Evolutionary conservation across 768 basidiomycete species (phyloP).

Genomic region (Lactarius trivialis): DNA sequence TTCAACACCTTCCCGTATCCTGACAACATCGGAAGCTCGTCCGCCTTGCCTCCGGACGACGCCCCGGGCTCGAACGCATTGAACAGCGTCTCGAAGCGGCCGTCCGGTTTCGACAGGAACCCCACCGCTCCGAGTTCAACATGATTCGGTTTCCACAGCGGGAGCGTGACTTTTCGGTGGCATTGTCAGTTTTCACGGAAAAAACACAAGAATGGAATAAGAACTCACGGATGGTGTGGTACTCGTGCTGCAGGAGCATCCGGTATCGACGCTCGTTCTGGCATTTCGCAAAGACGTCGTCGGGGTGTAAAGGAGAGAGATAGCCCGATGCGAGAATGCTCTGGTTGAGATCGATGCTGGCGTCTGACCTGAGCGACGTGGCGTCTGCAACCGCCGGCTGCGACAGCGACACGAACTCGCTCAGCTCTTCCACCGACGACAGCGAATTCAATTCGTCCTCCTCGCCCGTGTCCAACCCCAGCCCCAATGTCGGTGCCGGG

Average conservation of each 20-base stretch:
- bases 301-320: constrained; percentile 35
- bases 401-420: background rate
- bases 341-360: constrained; percentile 1
- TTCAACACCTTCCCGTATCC: constrained; percentile 55
- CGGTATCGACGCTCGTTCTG: constrained; percentile 65
- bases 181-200: no score
- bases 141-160: constrained; percentile 62
- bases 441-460: background rate
- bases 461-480: background rate
- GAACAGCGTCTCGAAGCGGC: constrained; percentile 65
- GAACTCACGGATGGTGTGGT: constrained; percentile 56
- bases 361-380: background rate
- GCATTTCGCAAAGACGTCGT: constrained; percentile 36
- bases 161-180: constrained; percentile 31
- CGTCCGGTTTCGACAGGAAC: constrained; percentile 61
- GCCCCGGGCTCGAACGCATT: constrained; percentile 55
- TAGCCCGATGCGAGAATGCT: constrained; percentile 28
- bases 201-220: background rate
- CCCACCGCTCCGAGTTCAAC: constrained; percentile 70
- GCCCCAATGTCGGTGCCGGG: background rate
- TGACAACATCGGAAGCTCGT: constrained; percentile 49
- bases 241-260: constrained; percentile 57
- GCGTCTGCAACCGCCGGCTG: background rate
- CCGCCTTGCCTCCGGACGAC: constrained; percentile 38
- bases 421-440: background rate